phyloP scores from a whole-genome alignment of 1,139 yeast species.

The Candida tropicalis region DNA sequence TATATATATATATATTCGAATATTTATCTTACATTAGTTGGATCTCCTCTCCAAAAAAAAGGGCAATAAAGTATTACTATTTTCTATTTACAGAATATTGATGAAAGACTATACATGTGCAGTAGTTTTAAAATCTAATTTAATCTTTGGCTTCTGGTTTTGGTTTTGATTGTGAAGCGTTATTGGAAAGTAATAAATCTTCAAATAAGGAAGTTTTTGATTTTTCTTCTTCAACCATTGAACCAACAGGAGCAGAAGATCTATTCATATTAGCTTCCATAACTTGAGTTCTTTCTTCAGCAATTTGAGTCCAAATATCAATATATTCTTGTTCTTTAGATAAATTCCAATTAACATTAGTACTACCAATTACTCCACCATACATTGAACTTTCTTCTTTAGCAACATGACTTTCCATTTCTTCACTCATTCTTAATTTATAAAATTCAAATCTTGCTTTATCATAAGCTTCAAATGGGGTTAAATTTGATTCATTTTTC shows the following conservation, averaged over 20 bases:
- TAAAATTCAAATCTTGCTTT: conserved; percentile 88
- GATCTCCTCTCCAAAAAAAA: too few relatives aligned
- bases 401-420: conserved; percentile 71
- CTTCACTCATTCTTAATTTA: conserved; percentile 80
- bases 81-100: conserved; percentile 2
- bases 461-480: conserved; percentile 70
- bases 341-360: conserved; percentile 68
- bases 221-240: conserved; percentile 22
- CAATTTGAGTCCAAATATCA: conserved; percentile 73
- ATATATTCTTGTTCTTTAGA: conserved; percentile 70
- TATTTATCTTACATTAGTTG: neutral
- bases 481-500: conserved; percentile 22
- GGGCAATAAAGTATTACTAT: neutral
- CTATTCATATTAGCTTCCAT: conserved; percentile 45
- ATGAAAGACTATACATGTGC: neutral
- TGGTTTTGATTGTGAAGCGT: neutral
- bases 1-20: conserved; percentile 8
- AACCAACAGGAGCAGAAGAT: conserved; percentile 28
- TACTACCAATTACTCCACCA: conserved; percentile 67
- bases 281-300: conserved; percentile 58
- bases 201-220: conserved; percentile 30
- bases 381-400: conserved; percentile 84
- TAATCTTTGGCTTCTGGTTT: neutral
- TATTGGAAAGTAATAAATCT: conserved; percentile 11
- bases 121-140: too few relatives aligned